These are phyloP conservation scores for Vanrija sp. DNA, from an alignment of 1,284 basidiomycete species.

Conservation along the genomic window DNA sequence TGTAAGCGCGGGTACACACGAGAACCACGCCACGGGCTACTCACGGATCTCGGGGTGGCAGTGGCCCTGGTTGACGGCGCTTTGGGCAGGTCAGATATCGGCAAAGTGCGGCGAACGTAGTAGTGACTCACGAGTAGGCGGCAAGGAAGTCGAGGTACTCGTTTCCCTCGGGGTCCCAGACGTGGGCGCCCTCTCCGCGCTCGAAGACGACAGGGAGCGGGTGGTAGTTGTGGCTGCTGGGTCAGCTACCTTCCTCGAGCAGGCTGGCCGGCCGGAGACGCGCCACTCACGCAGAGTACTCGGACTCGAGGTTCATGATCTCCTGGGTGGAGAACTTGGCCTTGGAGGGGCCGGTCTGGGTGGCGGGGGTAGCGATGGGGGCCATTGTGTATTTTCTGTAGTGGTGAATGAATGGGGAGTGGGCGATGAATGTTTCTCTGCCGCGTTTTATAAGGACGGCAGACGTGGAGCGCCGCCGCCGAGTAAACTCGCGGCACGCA, in stretches of 20 bases:
- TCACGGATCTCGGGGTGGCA: slow-evolving; percentile 69
- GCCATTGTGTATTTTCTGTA: slow-evolving; percentile 18
- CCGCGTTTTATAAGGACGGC: no score
- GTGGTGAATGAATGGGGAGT: no score
- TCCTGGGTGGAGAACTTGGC: slow-evolving; percentile 54
- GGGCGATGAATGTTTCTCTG: no score
- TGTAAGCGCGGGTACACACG: slow-evolving; percentile 8
- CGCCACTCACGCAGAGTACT: slow-evolving; percentile 50
- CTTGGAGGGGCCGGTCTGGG: slow-evolving; percentile 54
- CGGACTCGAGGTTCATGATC: slow-evolving; percentile 75
- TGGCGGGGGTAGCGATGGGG: slow-evolving; percentile 54
- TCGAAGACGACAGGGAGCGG: slow-evolving; percentile 94
- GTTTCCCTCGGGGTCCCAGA: slow-evolving; percentile 92
- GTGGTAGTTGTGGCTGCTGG: slow-evolving; percentile 71
- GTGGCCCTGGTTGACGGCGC: slow-evolving; percentile 87
- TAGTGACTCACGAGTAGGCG: slow-evolving; percentile 83
- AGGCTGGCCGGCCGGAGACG: slow-evolving; percentile 5
- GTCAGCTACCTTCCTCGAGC: slow-evolving; percentile 38
- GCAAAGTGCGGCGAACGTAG: background rate
- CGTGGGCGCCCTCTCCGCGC: slow-evolving; percentile 79
- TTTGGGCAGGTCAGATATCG: slow-evolving; percentile 36
- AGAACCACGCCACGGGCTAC: no score
- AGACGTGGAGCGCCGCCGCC: no score
- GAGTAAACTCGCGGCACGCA: no score
- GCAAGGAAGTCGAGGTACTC: slow-evolving; percentile 95